Percentiles rank a stretch among this genome's conserved stretches.
phyloP scores from a whole-genome alignment of 2,329 filamentous ascomycete genomes.

The Trichoderma sp. region DNA sequence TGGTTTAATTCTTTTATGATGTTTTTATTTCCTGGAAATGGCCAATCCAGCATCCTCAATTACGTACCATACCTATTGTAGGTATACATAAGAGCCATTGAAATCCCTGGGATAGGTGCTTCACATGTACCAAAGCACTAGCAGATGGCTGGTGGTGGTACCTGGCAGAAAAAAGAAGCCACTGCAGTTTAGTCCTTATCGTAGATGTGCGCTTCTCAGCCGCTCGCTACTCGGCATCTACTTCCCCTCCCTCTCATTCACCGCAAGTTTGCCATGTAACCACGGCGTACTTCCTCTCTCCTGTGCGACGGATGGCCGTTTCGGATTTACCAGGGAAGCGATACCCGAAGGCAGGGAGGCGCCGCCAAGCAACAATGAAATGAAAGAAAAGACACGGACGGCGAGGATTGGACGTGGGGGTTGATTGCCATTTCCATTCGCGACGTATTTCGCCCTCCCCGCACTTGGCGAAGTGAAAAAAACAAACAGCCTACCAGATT shows the following conservation, averaged over 20 bases:
- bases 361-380: slow-evolving; percentile 13
- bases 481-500: neutral
- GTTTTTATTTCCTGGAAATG: neutral
- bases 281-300: neutral
- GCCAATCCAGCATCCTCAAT: neutral
- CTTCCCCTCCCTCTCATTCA: slow-evolving; percentile 12
- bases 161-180: neutral
- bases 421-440: neutral
- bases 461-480: neutral
- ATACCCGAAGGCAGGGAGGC: neutral
- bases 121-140: neutral
- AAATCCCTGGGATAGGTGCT: neutral
- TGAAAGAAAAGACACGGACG: neutral
- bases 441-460: neutral
- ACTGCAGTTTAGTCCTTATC: neutral
- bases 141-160: neutral
- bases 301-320: neutral
- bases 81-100: neutral
- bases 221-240: slow-evolving; percentile 7
- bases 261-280: slow-evolving; percentile 20
- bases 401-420: neutral
- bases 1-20: neutral
- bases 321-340: neutral
- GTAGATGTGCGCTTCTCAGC: neutral
- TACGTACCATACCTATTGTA: neutral